Percentiles rank a stretch among this genome's conserved stretches.
Conservation (phyloP, 1,284 basidiomycete species). For the Marasmius sp. region DNA sequence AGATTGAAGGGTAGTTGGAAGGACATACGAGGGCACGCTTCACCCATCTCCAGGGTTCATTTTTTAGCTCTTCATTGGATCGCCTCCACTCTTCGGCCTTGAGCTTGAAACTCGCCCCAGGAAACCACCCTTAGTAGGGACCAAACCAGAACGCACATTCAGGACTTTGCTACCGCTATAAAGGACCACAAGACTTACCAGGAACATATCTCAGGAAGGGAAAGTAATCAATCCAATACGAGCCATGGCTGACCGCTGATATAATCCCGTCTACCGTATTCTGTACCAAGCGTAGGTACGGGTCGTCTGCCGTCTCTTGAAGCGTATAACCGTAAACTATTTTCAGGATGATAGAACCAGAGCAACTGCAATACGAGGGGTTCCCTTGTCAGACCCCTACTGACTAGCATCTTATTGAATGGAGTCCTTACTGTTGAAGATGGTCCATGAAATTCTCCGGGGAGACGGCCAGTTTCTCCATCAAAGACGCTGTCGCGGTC, state of each 20-base stretch:
- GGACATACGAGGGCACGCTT: not conserved
- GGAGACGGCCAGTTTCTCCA: not conserved
- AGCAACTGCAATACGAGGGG: not conserved
- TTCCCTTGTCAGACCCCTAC: not conserved
- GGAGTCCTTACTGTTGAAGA: not conserved
- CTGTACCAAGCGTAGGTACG: not conserved
- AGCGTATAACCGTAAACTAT: not conserved
- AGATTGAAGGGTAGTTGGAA: not conserved
- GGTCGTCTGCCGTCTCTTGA: not conserved
- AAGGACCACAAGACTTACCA: not conserved
- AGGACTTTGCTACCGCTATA: not conserved
- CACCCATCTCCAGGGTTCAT: not conserved
- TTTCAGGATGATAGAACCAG: not conserved
- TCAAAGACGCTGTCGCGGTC: not conserved
- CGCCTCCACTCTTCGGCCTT: not conserved
- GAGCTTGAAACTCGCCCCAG: not conserved
- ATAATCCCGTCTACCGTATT: not conserved
- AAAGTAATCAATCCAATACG: not conserved
- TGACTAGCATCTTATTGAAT: too few relatives aligned
- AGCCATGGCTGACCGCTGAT: not conserved
- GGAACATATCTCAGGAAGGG: not conserved
- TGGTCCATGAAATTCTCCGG: not conserved
- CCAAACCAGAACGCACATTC: not conserved
- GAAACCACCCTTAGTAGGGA: not conserved
- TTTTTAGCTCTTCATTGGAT: not conserved